These are phyloP conservation scores for Asterophora lycoperdoides DNA, from an alignment of 768 basidiomycete genomes.

Conservation along the genomic window DNA sequence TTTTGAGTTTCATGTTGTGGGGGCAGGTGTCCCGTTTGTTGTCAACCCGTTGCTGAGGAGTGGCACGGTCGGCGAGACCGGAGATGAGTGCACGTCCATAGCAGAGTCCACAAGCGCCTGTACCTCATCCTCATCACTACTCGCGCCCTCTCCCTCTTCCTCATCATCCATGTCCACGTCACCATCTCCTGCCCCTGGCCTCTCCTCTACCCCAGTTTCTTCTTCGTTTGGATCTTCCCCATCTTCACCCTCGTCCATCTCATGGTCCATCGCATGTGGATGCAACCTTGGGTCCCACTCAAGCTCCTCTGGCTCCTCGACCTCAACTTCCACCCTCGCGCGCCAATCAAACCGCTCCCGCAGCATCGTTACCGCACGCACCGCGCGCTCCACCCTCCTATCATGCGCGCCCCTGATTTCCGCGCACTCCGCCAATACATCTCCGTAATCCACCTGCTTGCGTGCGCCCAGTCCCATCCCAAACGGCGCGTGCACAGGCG, in stretches of 20 bases:
- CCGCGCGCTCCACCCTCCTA: constrained; percentile 67
- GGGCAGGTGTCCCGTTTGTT: no score
- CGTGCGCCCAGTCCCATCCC: constrained; percentile 14
- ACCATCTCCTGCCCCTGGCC: constrained; percentile 24
- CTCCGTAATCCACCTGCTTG: constrained; percentile 49
- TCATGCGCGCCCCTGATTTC: constrained; percentile 71
- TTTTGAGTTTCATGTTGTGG: no score
- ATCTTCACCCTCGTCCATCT: constrained; percentile 20
- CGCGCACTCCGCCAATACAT: constrained; percentile 62
- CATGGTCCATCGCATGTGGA: constrained; percentile 5
- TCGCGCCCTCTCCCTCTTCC: constrained; percentile 11
- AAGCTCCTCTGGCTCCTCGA: constrained; percentile 75
- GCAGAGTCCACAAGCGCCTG: constrained; percentile 29
- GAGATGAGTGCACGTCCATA: constrained; percentile 19
- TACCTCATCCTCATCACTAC: constrained; percentile 23
- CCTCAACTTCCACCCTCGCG: constrained; percentile 72
- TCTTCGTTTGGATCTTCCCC: constrained; percentile 23
- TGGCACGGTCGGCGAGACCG: constrained; percentile 9
- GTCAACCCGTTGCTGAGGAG: not conserved
- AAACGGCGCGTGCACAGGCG: constrained; percentile 13
- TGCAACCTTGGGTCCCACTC: constrained; percentile 59
- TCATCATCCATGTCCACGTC: constrained; percentile 18
- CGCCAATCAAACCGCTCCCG: constrained; percentile 81
- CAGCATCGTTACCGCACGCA: constrained; percentile 75
- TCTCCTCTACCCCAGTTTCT: constrained; percentile 17